Base-by-base conservation (phyloP, 2,329 filamentous ascomycete genomes). In the Eutypella sp. region DNA sequence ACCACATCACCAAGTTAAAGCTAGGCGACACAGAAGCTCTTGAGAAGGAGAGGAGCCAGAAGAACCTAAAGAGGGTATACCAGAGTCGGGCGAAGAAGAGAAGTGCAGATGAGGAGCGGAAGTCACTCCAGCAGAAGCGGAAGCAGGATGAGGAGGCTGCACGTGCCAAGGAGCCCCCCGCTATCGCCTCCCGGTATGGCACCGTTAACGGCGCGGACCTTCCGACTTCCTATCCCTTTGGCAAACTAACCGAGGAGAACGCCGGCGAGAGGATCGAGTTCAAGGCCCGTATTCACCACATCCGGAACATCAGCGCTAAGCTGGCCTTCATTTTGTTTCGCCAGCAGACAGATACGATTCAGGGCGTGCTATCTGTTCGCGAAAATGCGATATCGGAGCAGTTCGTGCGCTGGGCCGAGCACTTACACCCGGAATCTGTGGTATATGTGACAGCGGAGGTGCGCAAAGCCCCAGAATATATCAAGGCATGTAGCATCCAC, bases 371-470 rank as follows among this genome's bases (percentile, higher is more conserved):
- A 15, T 45, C 64, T 63, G 54, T 65, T 63, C 50, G 70, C 59
- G 71, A 82, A 53, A 78, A 81, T 6, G 71, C 73, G 40, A 75
- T 87, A 10, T 85, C 85, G 1, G 76, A 82, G 47, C 78, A 86
- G 57, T 92, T 96, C 76, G 75, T 96, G 23, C 84, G 87, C 60
- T 95, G 89, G 87, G 87, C 88, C 3, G 87, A 95, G 67, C 88
- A 89, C 61, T 73, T 96, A 39, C 82, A 85, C 45, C 73, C 84
- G 5, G 91, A 95, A 61, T 86, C 83, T 7, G 78, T 96, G 42
- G 82, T 96, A 5, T 79, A 87, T 47, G 81, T 95, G 46, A 81
- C 78, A 43, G 91, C 89, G 47, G 78, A 78, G 2, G 68, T 96
- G 4, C 86, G 89, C 59, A 75, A 78, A 50, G 86, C 89, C 0